phyloP scores from a whole-genome alignment of 2,329 filamentous ascomycete species.

The Aspergillus oerlinghausenensis region DNA sequence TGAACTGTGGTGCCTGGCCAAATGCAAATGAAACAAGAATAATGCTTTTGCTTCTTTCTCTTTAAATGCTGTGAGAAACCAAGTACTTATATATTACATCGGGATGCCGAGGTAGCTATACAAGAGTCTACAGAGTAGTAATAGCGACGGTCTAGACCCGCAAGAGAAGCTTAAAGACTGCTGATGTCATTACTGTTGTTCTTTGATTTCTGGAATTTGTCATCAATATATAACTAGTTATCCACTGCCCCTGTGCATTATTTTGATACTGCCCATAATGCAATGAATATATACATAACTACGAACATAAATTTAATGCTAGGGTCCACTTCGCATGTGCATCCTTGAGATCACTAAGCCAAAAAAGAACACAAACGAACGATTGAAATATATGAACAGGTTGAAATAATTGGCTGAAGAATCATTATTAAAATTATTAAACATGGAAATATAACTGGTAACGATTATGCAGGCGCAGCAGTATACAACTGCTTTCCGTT shows the following conservation, averaged over 20 bases:
- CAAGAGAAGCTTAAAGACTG: neutral
- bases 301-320: too few species aligned
- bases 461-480: constrained; percentile 24
- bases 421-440: too few species aligned
- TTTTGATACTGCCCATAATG: too few species aligned
- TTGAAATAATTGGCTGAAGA: too few species aligned
- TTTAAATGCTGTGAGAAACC: neutral
- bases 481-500: constrained; percentile 36
- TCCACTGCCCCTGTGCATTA: too few species aligned
- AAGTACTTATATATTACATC: neutral
- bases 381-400: too few species aligned
- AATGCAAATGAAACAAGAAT: neutral
- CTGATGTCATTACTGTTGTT: neutral
- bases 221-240: neutral
- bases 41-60: neutral
- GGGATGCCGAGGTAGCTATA: neutral
- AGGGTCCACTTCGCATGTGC: too few species aligned
- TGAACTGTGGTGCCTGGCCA: neutral
- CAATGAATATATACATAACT: too few species aligned
- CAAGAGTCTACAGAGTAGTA: neutral
- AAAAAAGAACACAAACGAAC: too few species aligned
- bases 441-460: neutral
- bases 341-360: too few species aligned
- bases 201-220: neutral
- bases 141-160: neutral